Evolutionary conservation across 805 yeast genomes (phyloP).

Genomic region (Candida patagonica): DNA sequence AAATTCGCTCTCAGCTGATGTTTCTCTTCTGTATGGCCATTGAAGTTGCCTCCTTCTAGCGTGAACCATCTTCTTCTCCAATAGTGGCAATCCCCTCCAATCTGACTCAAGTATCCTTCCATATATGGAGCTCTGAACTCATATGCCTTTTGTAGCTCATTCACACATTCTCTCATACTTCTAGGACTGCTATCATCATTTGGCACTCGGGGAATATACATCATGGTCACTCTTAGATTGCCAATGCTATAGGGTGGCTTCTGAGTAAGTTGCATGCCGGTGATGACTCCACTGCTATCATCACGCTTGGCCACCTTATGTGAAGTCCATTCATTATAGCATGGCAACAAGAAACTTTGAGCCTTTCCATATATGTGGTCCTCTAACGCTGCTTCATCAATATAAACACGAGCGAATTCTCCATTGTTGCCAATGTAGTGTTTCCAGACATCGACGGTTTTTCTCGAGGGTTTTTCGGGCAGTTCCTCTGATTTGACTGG

Average conservation of each 20-base stretch:
- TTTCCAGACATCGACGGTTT: conserved; percentile 13
- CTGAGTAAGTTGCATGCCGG: not conserved
- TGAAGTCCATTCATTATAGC: conserved; percentile 75
- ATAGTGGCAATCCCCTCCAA: conserved; percentile 77
- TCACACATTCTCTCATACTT: conserved; percentile 34
- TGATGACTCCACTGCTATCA: not conserved
- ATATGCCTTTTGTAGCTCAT: conserved; percentile 23
- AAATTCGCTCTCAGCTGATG: conserved; percentile 11
- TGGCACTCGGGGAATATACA: conserved; percentile 48
- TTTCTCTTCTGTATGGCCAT: conserved; percentile 57
- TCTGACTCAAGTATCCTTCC: conserved; percentile 71
- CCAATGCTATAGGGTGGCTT: conserved; percentile 35
- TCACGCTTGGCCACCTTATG: conserved; percentile 1
- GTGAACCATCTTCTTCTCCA: conserved; percentile 69
- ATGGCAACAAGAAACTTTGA: conserved; percentile 44
- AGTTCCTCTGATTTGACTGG: conserved; percentile 5
- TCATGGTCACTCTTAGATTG: conserved; percentile 42
- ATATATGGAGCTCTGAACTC: conserved; percentile 6
- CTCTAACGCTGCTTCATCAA: conserved; percentile 53
- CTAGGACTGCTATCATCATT: conserved; percentile 34
- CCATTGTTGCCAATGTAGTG: conserved; percentile 12
- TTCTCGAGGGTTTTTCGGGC: not conserved
- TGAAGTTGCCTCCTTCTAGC: conserved; percentile 57
- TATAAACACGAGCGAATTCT: conserved; percentile 61
- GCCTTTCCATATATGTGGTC: conserved; percentile 45